Base-by-base conservation (phyloP, 805 yeast genomes). In the Brettanomyces nanus region DNA sequence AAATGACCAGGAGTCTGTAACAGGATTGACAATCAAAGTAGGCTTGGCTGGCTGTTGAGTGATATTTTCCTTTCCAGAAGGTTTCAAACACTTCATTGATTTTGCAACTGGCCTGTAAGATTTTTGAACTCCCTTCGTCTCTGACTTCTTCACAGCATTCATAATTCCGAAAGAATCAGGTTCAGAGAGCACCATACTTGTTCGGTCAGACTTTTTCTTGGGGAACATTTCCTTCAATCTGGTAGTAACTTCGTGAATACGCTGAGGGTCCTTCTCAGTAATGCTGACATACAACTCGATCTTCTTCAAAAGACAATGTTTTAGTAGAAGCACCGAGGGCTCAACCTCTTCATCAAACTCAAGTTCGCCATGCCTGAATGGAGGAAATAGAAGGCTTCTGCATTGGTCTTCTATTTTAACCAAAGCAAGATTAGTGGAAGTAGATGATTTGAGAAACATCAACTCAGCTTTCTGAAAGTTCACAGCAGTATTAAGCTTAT, bases 361-460 rank as follows among this genome's bases (percentile, higher is more conserved):
- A 9, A 64, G 46, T 35, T 59, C 64, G 10, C 46, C 42, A n/a
- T 39, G 37, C 26, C 51, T 46, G 19, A 65, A 43, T 18, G 61
- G 60, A 6, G 66, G 62, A 37, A 65, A 64, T 22, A 64, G 25
- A 28, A 64, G 39, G 5, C 58, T 45, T 19, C 57, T 48, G 4
- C 54, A 56, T 26, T 46, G 41, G 6, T 52, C 51, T 25, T 61
- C 59, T 10, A 53, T 36, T n/a, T 53, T 46, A 11, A 61, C 49
- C 4, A 64, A 34, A 6, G 61, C 64, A 14, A 56, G 25, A 7
- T 46, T 39, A 14, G 34, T 22, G 15, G 39, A 15, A 4, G 38
- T 26, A 3, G 34, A 21, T 19, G 38, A 26, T n/a, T 41, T 28
- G 19, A 53, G 31, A 29, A 53, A 44, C 6, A 44, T 15, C 4